These are phyloP conservation scores for Proliferodiscus dingleyae DNA, from an alignment of 2,329 filamentous ascomycete species.

Conservation along the genomic window DNA sequence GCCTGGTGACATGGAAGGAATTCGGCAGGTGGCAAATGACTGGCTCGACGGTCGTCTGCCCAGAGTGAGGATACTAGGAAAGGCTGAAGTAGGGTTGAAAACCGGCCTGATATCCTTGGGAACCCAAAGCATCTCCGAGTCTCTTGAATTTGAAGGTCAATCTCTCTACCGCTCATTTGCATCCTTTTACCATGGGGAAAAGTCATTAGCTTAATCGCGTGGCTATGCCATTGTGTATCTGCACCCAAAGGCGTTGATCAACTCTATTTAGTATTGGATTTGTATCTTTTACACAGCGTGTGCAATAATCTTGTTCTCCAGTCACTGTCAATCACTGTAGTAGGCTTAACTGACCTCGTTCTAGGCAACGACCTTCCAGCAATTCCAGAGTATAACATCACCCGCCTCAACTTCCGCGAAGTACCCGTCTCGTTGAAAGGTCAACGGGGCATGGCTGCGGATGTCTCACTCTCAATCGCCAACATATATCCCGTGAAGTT, in stretches of 20 bases:
- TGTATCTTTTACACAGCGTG: not conserved
- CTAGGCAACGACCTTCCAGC: slow-evolving; percentile 65
- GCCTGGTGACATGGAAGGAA: slow-evolving; percentile 70
- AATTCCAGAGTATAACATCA: slow-evolving; percentile 78
- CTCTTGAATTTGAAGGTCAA: slow-evolving; percentile 78
- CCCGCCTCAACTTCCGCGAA: slow-evolving; percentile 74
- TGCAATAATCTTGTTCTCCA: not conserved
- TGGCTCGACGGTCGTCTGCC: slow-evolving; percentile 78
- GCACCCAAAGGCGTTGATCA: slow-evolving; percentile 6
- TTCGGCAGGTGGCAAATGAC: slow-evolving; percentile 78
- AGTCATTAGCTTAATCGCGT: slow-evolving; percentile 36
- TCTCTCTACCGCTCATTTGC: slow-evolving; percentile 61
- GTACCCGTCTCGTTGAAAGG: slow-evolving; percentile 45
- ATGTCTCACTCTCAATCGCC: slow-evolving; percentile 65
- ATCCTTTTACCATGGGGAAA: slow-evolving; percentile 57
- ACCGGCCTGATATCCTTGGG: slow-evolving; percentile 78
- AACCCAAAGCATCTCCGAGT: slow-evolving; percentile 68
- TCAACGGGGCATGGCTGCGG: slow-evolving; percentile 65
- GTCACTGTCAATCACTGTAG: not conserved
- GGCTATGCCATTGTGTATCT: slow-evolving; percentile 9
- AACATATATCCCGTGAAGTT: slow-evolving; percentile 78
- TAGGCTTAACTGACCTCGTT: slow-evolving; percentile 19
- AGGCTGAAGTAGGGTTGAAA: slow-evolving; percentile 67
- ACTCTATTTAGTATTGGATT: slow-evolving; percentile 18
- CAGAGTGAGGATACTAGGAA: slow-evolving; percentile 66